A percentile compares a stretch with the other conserved stretches of the same genome.
phyloP scores from a whole-genome alignment of 371 early-diverging fungal species.

The Mucor velutinosus region DNA sequence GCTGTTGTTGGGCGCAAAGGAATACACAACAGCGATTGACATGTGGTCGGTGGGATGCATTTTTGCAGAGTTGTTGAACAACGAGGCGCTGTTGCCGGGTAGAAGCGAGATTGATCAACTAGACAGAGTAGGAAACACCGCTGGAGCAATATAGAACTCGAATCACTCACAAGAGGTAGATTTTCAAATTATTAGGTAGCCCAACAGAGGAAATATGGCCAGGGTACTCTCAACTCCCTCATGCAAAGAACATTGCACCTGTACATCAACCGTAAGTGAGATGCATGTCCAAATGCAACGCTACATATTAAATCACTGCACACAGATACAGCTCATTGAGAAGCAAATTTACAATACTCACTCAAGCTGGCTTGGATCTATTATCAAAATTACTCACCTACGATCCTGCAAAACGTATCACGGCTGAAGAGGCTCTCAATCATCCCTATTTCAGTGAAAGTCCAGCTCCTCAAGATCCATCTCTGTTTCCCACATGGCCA shows the following conservation, averaged over 20 bases:
- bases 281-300: neutral
- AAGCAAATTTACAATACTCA: conserved; percentile 67
- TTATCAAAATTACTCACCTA: conserved; percentile 80
- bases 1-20: conserved; percentile 88
- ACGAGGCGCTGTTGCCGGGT: conserved; percentile 76
- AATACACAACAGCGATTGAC: conserved; percentile 95
- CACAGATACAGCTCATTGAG: conserved; percentile 57
- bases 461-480: conserved; percentile 90
- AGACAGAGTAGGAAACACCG: conserved; percentile 49
- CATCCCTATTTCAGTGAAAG: conserved; percentile 90
- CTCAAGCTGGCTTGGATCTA: conserved; percentile 82
- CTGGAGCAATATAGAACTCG: neutral
- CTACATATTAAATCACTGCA: neutral
- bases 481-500: conserved; percentile 95
- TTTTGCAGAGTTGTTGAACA: conserved; percentile 84
- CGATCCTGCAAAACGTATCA: conserved; percentile 87
- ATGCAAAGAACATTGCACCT: conserved; percentile 75
- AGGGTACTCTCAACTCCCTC: conserved; percentile 65
- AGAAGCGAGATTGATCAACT: conserved; percentile 84
- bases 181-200: conserved; percentile 73
- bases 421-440: conserved; percentile 81
- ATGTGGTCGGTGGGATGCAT: conserved; percentile 98
- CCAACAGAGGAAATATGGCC: conserved; percentile 81
- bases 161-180: conserved; percentile 31
- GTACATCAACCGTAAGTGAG: conserved; percentile 33